Evolutionary conservation across 2,329 filamentous ascomycete species (phyloP).

Genomic region (Cladorrhinum sp.): DNA sequence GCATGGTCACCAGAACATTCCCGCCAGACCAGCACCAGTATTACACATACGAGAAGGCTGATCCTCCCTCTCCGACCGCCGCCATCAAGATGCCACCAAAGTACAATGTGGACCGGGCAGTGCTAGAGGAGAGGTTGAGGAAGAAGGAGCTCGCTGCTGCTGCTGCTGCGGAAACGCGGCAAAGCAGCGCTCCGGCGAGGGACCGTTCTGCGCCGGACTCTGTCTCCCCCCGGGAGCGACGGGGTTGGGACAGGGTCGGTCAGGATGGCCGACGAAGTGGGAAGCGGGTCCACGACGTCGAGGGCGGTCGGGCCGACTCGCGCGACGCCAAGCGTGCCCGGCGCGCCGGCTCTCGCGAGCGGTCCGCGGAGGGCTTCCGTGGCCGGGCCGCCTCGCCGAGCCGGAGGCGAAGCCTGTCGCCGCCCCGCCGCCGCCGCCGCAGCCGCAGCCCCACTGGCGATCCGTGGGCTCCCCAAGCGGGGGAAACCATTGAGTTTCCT

Average conservation of each 20-base stretch:
- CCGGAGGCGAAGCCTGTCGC: background rate
- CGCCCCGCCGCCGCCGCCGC: conserved; percentile 4
- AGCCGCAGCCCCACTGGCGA: conserved; percentile 16
- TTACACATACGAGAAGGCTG: conserved; percentile 22
- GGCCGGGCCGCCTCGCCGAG: conserved; percentile 9
- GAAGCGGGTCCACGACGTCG: background rate
- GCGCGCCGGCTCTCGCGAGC: background rate
- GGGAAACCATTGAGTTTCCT: conserved; percentile 17
- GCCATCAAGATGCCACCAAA: conserved; percentile 25
- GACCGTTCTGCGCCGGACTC: background rate
- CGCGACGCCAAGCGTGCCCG: conserved; percentile 1
- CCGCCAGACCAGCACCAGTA: conserved; percentile 27
- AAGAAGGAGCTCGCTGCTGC: background rate
- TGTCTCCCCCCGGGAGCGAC: background rate
- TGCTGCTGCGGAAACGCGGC: background rate
- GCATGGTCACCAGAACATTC: conserved; percentile 30
- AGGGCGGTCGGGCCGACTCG: background rate
- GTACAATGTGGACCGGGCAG: background rate
- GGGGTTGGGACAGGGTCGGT: background rate
- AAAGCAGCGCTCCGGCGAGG: background rate
- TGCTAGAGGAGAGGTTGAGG: background rate
- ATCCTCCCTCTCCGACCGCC: conserved; percentile 20
- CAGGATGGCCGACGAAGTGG: background rate
- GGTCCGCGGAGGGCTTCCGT: background rate
- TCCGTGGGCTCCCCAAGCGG: conserved; percentile 27